Base-by-base conservation (phyloP, 306 rosid genomes). In the Quillaja saponaria region DNA sequence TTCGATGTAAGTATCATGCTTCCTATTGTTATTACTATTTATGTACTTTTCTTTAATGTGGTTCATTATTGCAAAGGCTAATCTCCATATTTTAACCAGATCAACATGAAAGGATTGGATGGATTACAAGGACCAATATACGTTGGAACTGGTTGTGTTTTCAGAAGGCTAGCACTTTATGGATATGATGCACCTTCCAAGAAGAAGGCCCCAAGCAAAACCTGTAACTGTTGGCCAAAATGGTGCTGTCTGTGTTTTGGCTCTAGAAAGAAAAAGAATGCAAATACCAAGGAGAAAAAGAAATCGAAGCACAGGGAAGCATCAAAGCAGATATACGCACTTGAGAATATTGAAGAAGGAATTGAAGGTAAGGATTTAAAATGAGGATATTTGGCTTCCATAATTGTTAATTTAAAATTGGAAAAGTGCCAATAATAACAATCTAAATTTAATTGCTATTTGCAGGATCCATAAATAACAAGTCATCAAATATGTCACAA, bases 91-190 rank as follows among this genome's bases (percentile, higher is more conserved):
- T 73, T 49, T 20, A 75, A 82, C 67, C 95, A 87, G 97, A 89
- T 92, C 77, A 92, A 89, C 83, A 89, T 92, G 99, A 92, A 89
- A 85, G 99, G 95, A 21, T 76, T 92, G 64, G 96, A 92, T 61
- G 99, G 95, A 31, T 66, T 89, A 63, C 96, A 92, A 85, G 99
- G 99, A 61, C 99, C 96, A 46, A 89, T 92, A 66, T 92, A 92
- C 64, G 96, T 89, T 2, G 99, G 99, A 76, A 92, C 99, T 45
- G 96, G 96, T 64, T 92, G 99, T 65, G 95, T 88, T 73, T 92
- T 92, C 87, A 78, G 94, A 80, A 84, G 94, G 87, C 59, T 61
- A 10, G 99, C 96, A 0, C 94, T 92, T 10, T 92, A 92, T 66
- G 99, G 96, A 63, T 84, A 41, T 20, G 99, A 92, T 51, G 99